These are phyloP conservation scores for Didymella lethalis DNA, from an alignment of 2,329 filamentous ascomycete genomes.

Conservation along the genomic window DNA sequence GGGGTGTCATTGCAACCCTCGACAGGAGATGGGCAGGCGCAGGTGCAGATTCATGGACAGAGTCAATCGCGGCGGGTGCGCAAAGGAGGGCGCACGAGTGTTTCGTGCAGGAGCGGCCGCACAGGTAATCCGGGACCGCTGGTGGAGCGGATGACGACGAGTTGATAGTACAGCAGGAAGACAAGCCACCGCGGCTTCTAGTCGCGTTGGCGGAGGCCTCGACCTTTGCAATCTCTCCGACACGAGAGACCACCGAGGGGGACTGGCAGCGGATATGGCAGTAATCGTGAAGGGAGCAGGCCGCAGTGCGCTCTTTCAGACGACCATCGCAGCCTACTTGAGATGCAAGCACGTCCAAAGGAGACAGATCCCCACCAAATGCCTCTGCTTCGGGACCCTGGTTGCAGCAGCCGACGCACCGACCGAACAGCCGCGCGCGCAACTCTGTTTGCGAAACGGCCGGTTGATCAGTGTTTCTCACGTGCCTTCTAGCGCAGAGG, in stretches of 20 bases:
- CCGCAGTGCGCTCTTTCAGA: neutral
- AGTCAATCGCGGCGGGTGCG: slow-evolving; percentile 14
- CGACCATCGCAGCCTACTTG: neutral
- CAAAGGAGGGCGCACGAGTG: slow-evolving; percentile 19
- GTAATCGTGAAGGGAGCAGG: neutral
- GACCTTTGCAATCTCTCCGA: slow-evolving; percentile 1
- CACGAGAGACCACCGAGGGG: no score
- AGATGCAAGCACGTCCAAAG: neutral
- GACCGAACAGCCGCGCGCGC: slow-evolving; percentile 14
- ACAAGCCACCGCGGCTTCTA: slow-evolving; percentile 17
- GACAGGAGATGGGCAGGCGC: slow-evolving; percentile 52
- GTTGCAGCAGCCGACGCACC: slow-evolving; percentile 1
- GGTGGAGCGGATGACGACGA: slow-evolving; percentile 11
- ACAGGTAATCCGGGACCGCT: slow-evolving; percentile 11
- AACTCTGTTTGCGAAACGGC: slow-evolving; percentile 11
- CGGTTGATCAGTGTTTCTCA: slow-evolving; percentile 9
- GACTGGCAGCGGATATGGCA: no score
- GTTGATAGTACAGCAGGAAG: neutral
- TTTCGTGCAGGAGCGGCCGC: slow-evolving; percentile 21
- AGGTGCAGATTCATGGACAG: slow-evolving; percentile 48
- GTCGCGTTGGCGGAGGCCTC: slow-evolving; percentile 13
- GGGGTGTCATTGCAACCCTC: slow-evolving; percentile 36
- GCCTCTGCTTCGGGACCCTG: slow-evolving; percentile 16
- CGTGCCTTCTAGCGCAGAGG: slow-evolving; percentile 5
- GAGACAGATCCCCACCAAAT: slow-evolving; percentile 10